Percentiles rank a stretch among this genome's conserved stretches.
Conservation (phyloP, 2,329 filamentous ascomycete species). For the Aspergillus sp. region DNA sequence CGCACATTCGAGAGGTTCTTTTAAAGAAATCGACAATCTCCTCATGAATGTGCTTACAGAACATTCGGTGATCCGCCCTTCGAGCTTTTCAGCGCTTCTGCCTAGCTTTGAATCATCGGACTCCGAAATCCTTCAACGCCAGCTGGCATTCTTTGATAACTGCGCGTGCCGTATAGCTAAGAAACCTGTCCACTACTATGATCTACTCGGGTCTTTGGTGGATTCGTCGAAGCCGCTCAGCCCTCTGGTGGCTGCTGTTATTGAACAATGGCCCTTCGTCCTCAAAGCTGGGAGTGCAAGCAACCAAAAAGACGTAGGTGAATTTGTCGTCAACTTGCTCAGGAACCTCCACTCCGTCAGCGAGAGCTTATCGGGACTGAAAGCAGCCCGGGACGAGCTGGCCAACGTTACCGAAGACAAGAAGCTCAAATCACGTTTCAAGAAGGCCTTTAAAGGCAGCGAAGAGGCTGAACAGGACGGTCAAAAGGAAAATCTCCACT, state of each 20-base stretch:
- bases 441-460: slow-evolving; percentile 26
- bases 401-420: slow-evolving; percentile 39
- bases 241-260: slow-evolving; percentile 66
- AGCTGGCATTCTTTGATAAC: slow-evolving; percentile 78
- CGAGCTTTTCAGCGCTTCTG: slow-evolving; percentile 39
- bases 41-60: slow-evolving; percentile 37
- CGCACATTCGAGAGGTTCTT: slow-evolving; percentile 30
- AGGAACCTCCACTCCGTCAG: slow-evolving; percentile 54
- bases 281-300: slow-evolving; percentile 51
- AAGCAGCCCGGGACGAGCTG: slow-evolving; percentile 47
- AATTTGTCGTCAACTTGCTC: slow-evolving; percentile 61
- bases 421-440: slow-evolving; percentile 40
- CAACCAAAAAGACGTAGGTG: slow-evolving; percentile 50
- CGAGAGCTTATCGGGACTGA: slow-evolving; percentile 51
- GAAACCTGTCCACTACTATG: slow-evolving; percentile 78
- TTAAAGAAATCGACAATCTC: slow-evolving; percentile 34
- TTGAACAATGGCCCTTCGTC: slow-evolving; percentile 76
- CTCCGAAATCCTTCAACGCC: slow-evolving; percentile 29
- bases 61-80: slow-evolving; percentile 36
- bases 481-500: slow-evolving; percentile 11
- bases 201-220: slow-evolving; percentile 44
- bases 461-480: slow-evolving; percentile 17
- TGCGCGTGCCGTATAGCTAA: slow-evolving; percentile 73
- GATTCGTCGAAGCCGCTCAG: slow-evolving; percentile 51
- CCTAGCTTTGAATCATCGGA: slow-evolving; percentile 39